Base-by-base conservation (phyloP, 805 yeast species). In the Saturnispora mendoncae region DNA sequence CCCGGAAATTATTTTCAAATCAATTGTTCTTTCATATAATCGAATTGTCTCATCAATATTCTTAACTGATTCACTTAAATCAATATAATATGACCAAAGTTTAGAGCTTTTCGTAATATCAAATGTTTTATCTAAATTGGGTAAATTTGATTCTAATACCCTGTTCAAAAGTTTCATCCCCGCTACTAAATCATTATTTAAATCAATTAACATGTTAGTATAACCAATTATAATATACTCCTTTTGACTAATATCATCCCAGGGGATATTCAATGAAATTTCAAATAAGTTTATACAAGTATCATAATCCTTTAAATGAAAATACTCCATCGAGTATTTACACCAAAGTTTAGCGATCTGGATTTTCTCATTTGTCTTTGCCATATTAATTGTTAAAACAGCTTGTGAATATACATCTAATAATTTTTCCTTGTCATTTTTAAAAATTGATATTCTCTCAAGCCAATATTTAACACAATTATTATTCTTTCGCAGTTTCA, bases 21-120 rank as follows among this genome's bases (percentile, higher is more conserved):
- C 66, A 26, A 81, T 67, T 12, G 72, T 63, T 20, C 67, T 57
- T 36, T 80, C 84, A 52, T 80, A 81, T 1, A 69, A 64, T 2
- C 53, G 52, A 31, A 62, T 52, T 2, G 68, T 63, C 7, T 59
- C 62, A 0, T 62, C 63, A 9, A 67, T 51, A 36, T 70, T 74
- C 4, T 71, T 68, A 25, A 67, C 57, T 12, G 78, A 68, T 57
- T 82, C 88, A 14, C 80, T 67, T 23, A 84, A 54, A 51, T 84
- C 95, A 21, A 85, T 55, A 52, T 82, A 84, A 47, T 74, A 72
- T 4, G 74, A 61, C 96, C 96, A 88, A 6, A 87, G 59, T 39
- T 72, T 72, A 32, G 65, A 60, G 4, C 84, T 76, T 49, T 76
- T 78, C 56, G 73, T 78, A 8, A 81, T 50, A 24, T 84, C 58